Evolutionary conservation across 176 grass and related monocot genomes (phyloP).

Genomic region (Zizania latifolia): DNA sequence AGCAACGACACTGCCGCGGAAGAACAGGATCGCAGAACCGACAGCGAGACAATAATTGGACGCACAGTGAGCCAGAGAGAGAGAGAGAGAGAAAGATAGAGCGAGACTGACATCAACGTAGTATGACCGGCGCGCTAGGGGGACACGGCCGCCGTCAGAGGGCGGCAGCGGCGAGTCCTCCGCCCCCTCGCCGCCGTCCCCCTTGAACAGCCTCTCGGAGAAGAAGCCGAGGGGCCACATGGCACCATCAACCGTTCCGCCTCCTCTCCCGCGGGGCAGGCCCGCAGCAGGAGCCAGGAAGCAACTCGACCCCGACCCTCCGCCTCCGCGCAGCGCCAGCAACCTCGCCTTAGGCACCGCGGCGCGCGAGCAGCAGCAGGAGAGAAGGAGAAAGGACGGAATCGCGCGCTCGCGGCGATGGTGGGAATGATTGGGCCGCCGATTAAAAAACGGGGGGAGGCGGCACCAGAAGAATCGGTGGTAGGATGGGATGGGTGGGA

Average conservation of each 20-base stretch:
- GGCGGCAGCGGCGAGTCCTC: neutral
- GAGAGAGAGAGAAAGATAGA: neutral
- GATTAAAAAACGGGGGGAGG: conserved; percentile 17
- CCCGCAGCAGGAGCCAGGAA: no score
- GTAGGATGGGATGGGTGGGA: neutral
- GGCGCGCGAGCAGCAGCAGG: no score
- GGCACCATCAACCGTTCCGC: conserved; percentile 26
- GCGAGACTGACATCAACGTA: conserved; percentile 61
- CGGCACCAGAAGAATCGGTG: conserved; percentile 29
- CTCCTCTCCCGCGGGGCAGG: no score
- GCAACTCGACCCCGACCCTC: no score
- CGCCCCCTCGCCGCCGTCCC: conserved; percentile 6
- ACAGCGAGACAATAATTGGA: neutral
- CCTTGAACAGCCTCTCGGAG: conserved; percentile 78
- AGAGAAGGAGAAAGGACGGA: no score
- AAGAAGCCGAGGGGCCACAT: conserved; percentile 83
- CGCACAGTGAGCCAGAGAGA: neutral
- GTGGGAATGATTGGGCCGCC: no score
- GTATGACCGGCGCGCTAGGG: conserved; percentile 43
- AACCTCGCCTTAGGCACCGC: no score
- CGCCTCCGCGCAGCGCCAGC: no score
- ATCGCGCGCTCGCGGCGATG: no score
- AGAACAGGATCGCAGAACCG: neutral
- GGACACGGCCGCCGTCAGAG: conserved; percentile 10
- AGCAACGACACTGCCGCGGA: neutral